Evolutionary conservation across 1,284 basidiomycete species (phyloP).

Genomic region (Schizopora paradoxa): DNA sequence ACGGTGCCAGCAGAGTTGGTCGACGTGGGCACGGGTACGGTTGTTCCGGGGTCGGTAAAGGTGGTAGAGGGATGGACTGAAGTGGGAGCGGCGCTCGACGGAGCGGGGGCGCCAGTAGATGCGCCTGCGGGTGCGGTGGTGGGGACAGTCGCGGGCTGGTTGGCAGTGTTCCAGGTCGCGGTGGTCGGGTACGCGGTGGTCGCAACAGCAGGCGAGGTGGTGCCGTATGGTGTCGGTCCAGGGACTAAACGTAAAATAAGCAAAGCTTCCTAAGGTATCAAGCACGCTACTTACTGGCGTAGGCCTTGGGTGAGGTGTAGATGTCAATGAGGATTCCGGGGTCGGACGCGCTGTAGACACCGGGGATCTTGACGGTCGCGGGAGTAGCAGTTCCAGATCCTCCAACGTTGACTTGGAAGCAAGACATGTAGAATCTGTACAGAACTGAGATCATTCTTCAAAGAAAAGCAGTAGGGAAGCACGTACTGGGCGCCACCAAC

Average conservation of each 20-base stretch:
- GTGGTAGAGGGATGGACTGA: conserved; percentile 3
- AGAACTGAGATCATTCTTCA: conserved; percentile 1
- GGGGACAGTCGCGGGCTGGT: conserved; percentile 33
- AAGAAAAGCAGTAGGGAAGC: neutral
- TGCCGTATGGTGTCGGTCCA: conserved; percentile 38
- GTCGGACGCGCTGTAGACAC: conserved; percentile 39
- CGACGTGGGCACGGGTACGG: conserved; percentile 3
- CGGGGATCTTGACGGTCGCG: conserved; percentile 41
- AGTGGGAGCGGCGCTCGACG: conserved; percentile 3
- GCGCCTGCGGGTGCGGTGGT: conserved; percentile 21
- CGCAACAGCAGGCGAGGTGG: conserved; percentile 29
- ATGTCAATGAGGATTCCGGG: conserved; percentile 38
- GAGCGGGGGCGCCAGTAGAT: conserved; percentile 22
- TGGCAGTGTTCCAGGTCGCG: conserved; percentile 35
- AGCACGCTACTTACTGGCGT: conserved; percentile 27
- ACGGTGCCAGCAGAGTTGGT: conserved; percentile 13
- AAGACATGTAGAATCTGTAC: conserved; percentile 42
- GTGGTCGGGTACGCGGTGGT: conserved; percentile 32
- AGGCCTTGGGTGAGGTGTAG: conserved; percentile 29
- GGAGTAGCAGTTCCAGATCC: conserved; percentile 37
- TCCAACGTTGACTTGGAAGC: conserved; percentile 43
- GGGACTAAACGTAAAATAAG: conserved; percentile 33
- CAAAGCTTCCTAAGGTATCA: conserved; percentile 1
- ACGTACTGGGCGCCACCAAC: conserved; percentile 41
- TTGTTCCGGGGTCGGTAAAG: conserved; percentile 1